Evolutionary conservation across 1,284 basidiomycete genomes (phyloP), one percentile per base, ranked within the genome.

Genomic region (Cystobasidiaceae sp.): DNA sequence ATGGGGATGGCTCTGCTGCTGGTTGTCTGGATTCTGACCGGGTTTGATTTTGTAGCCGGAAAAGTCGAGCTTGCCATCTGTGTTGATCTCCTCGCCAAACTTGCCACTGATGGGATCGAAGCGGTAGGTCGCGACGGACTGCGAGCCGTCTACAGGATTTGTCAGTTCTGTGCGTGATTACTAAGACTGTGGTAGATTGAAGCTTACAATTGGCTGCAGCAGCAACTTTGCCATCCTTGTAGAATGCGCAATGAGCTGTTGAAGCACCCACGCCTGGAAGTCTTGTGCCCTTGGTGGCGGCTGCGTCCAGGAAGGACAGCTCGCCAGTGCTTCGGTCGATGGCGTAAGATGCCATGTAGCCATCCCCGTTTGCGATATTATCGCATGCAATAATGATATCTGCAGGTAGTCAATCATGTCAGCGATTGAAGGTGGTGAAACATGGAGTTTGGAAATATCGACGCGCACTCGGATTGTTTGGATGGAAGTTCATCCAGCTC

Each of bases 201-300:
- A 4, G 27, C 51, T 33, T 21, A 54, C 51, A 54, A 37, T 54
- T 54, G n/a, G 51, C 51, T 19, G 30, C 51, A 34, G 13, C 51
- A 6, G 33, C 51, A 4, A 37, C 32, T 28, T 54, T 54, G 6
- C 51, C 51, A 37, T 54, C 51, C 8, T 23, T 17, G 23, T 9
- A 25, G 45, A 48, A 48, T 8, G 15, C 23, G 21, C 13, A 54
- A 37, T 34, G 51, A 32, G 51, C 51, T 34, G 13, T n/a, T 17
- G 51, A n/a, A 54, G 32, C 51, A 17, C 17, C 13, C 17, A 8
- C 27, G 11, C 21, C 13, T 48, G 13, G 13, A 9, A 23, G 9
- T 25, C 13, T 8, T n/a, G 19, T 33, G 19, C 51, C 51, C 19
- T 28, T 28, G n/a, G 51, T 33, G 19, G 17, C 33, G 15, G 32